Evolutionary conservation across 306 rosid genomes (phyloP), one percentile per base, ranked within the genome.

Genomic region (Morella rubra): DNA sequence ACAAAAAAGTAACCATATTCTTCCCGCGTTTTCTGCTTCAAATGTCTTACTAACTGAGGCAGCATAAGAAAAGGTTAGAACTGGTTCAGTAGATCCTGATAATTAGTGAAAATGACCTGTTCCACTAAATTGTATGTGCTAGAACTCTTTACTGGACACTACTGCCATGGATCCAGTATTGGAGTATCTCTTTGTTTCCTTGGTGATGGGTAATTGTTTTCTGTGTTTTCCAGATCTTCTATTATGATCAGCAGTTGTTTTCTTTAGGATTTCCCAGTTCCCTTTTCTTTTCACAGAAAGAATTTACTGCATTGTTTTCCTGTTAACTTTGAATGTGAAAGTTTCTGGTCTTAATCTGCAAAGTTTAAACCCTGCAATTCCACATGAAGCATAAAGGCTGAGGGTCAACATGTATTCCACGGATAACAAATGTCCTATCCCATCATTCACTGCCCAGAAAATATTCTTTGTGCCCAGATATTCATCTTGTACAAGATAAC

Each of bases 181-280:
- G 18, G 19, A 2, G n/a, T 5, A 14, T 52, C 56, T 52, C 5
- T 6, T 14, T 6, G 15, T 52, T 19, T 19, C 15, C 4, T 16
- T 52, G 18, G 18, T 14, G 18, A 52, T 15, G 15, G 15, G 56
- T 18, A 16, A 27, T 27, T 27, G 32, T 27, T 19, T 52, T 52
- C 56, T 19, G 18, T 16, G 18, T 14, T 19, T 4, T 52, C 20
- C 20, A 52, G 56, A 52, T 16, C 56, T 52, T 49, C 18, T 52
- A 52, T 18, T 16, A 52, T 16, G 56, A 16, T 19, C 56, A 52
- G 56, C 7, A 52, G 20, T 52, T 73, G 76, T 61, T 76, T 79
- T 45, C 65, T 58, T 58, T 58, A 40, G 65, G 9, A 22, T 8
- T 58, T 58, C 41, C 41, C 22, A 3, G 37, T 22, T 58, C 65